phyloP scores from a whole-genome alignment of 768 basidiomycete genomes.

The Tylopilus intermedius region DNA sequence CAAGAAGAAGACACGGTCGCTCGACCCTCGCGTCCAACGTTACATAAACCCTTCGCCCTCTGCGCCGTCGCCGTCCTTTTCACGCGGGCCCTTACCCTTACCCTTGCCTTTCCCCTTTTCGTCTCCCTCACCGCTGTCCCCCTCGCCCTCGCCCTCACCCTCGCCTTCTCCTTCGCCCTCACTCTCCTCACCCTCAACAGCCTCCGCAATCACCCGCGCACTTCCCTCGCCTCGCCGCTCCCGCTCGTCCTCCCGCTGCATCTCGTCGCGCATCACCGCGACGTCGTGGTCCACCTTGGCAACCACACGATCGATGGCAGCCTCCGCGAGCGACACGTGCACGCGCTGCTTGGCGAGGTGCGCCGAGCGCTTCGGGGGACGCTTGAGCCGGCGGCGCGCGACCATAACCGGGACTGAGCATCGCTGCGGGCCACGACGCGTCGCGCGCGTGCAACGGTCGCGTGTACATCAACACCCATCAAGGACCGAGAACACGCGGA shows the following conservation, averaged over 20 bases:
- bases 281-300: constrained; percentile 83
- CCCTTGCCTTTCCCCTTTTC: constrained; percentile 18
- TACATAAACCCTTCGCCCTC: constrained; percentile 29
- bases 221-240: constrained; percentile 12
- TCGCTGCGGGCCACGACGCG: constrained; percentile 42
- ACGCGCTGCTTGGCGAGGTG: constrained; percentile 77
- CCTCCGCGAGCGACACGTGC: constrained; percentile 81
- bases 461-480: too few relatives aligned
- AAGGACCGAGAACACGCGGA: background rate
- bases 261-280: constrained; percentile 72
- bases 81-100: constrained; percentile 17
- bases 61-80: constrained; percentile 24
- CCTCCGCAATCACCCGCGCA: constrained; percentile 16
- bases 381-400: constrained; percentile 84
- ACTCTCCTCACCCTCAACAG: constrained; percentile 23
- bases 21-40: too few relatives aligned
- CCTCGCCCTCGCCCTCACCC: constrained; percentile 21
- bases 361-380: constrained; percentile 75
- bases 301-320: constrained; percentile 82
- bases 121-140: constrained; percentile 18
- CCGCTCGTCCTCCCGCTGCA: constrained; percentile 60
- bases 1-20: too few relatives aligned
- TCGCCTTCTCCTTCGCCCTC: constrained; percentile 25
- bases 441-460: too few relatives aligned
- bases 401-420: constrained; percentile 97